Conservation (phyloP, 1,139 yeast genomes). For the Pneumocystis wakefieldiae region DNA sequence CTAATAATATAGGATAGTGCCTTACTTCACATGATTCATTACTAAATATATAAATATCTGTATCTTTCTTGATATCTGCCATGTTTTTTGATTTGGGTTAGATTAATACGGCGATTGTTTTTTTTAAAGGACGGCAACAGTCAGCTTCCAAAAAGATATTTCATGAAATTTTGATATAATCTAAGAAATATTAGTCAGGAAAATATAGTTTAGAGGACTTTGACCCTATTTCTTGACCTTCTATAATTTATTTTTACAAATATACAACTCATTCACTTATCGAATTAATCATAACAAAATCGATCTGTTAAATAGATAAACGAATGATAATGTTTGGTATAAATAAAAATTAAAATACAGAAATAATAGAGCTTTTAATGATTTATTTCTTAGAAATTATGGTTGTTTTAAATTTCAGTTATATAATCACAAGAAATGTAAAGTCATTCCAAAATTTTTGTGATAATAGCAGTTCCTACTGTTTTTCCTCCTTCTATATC, state of each 20-base stretch:
- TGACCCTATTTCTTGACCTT: neutral
- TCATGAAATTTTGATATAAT: neutral
- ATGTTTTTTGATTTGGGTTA: neutral
- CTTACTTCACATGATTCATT: neutral
- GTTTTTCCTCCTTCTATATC: slow-evolving; percentile 84
- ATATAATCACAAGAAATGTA: neutral
- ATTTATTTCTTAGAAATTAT: neutral
- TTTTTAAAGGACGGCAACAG: neutral
- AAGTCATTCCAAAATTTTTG: slow-evolving; percentile 65
- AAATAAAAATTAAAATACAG: neutral
- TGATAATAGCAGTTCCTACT: slow-evolving; percentile 95
- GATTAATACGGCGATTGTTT: neutral
- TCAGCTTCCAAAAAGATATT: neutral
- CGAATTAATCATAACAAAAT: neutral
- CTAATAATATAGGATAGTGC: neutral
- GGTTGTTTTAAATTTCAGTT: neutral
- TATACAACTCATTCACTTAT: neutral
- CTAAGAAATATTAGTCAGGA: neutral
- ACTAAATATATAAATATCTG: neutral
- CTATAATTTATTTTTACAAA: neutral
- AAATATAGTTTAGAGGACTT: neutral
- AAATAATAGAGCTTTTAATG: neutral
- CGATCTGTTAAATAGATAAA: neutral
- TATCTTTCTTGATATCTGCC: neutral
- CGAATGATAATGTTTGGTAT: neutral